phyloP scores from a whole-genome alignment of 805 yeast genomes.

The Pachysolen tannophilus region DNA sequence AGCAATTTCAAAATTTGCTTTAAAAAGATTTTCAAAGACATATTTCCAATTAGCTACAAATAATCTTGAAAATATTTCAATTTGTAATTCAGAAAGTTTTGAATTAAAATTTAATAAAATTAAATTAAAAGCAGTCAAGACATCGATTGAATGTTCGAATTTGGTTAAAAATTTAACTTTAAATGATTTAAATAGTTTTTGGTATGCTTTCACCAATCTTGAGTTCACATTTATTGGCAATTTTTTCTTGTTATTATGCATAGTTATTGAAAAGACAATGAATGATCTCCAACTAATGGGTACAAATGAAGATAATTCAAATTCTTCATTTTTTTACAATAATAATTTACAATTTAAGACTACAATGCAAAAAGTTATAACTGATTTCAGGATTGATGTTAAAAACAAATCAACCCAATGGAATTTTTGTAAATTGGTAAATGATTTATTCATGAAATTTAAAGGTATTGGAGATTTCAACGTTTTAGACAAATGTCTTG shows the following conservation, averaged over 20 bases:
- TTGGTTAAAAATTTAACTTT: conserved; percentile 2
- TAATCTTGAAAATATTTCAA: background rate
- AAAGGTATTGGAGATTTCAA: conserved; percentile 3
- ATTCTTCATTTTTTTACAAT: background rate
- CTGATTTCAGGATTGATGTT: conserved; percentile 3
- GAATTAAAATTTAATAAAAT: conserved; percentile 6
- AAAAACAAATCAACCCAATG: conserved; percentile 8
- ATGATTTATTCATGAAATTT: conserved; percentile 4
- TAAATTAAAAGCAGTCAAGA: conserved; percentile 5
- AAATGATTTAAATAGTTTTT: conserved; percentile 7
- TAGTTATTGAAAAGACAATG: conserved; percentile 5
- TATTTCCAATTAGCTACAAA: background rate
- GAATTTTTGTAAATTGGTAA: conserved; percentile 7
- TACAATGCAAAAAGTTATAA: conserved; percentile 7
- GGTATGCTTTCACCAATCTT: conserved; percentile 10
- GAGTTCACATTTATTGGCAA: conserved; percentile 8
- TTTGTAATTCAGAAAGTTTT: conserved; percentile 1
- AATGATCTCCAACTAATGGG: conserved; percentile 1
- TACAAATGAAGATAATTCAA: background rate
- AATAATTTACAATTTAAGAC: conserved; percentile 7
- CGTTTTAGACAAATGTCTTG: conserved; percentile 5
- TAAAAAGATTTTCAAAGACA: conserved; percentile 4
- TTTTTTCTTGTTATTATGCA: conserved; percentile 6
- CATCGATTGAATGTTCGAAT: conserved; percentile 5
- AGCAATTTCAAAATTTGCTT: conserved; percentile 4